Percentiles rank a stretch among this genome's conserved stretches.
phyloP scores from a whole-genome alignment of 345 rosid genomes.

The Geranium brycei region DNA sequence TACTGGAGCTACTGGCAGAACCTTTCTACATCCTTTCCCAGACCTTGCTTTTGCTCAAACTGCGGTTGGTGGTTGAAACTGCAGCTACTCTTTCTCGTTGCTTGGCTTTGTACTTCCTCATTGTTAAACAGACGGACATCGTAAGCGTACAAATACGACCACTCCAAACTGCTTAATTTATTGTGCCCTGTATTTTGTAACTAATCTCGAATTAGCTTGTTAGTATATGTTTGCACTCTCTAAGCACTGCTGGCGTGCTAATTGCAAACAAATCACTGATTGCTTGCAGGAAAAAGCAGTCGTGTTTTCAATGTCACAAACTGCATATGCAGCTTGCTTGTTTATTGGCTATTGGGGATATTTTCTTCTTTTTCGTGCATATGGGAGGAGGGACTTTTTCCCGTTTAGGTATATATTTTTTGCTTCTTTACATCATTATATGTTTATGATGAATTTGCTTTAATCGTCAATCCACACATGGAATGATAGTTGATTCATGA shows the following conservation, averaged over 20 bases:
- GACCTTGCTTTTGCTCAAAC: conserved; percentile 52
- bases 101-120: conserved; percentile 52
- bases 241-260: neutral
- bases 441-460: conserved; percentile 3
- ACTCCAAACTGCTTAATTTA: neutral
- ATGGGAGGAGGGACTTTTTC: conserved; percentile 39
- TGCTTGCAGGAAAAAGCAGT: conserved; percentile 46
- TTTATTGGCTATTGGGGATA: conserved; percentile 82
- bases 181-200: neutral
- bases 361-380: conserved; percentile 42
- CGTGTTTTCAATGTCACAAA: conserved; percentile 54
- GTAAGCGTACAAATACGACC: conserved; percentile 24
- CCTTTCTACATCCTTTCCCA: conserved; percentile 84
- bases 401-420: conserved; percentile 60
- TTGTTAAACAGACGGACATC: conserved; percentile 45
- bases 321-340: conserved; percentile 56
- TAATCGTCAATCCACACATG: neutral
- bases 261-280: neutral
- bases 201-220: neutral
- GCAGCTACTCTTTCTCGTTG: conserved; percentile 72
- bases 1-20: conserved; percentile 84
- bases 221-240: neutral
- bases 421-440: conserved; percentile 1
- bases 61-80: conserved; percentile 72
- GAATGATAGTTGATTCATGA: neutral